Percentiles rank a stretch among this genome's conserved stretches.
These are phyloP conservation scores for Artemisia argyi DNA, from an alignment of 129 eudicot genomes.

Conservation along the genomic window DNA sequence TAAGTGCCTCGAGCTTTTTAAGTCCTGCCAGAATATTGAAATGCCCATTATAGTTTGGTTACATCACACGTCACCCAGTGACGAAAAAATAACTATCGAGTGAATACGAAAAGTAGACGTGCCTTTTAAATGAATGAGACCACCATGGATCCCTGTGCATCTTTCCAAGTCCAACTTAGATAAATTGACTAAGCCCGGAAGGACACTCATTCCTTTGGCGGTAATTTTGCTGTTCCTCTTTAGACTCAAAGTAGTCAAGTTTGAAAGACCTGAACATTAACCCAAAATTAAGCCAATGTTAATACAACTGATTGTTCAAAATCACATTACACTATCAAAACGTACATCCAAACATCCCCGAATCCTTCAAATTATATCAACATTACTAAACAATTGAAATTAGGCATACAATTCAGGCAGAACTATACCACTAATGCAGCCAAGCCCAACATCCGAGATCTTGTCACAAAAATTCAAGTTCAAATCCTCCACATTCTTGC, in stretches of 20 bases:
- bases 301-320: neutral
- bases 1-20: constrained; percentile 78
- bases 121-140: constrained; percentile 84
- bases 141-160: constrained; percentile 82
- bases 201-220: constrained; percentile 66
- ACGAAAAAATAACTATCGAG: too few species aligned
- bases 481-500: constrained; percentile 58
- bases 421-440: constrained; percentile 47
- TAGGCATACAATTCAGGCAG: neutral
- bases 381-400: neutral
- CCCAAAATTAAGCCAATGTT: neutral
- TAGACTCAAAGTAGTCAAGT: constrained; percentile 64
- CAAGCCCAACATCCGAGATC: constrained; percentile 63
- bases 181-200: constrained; percentile 60
- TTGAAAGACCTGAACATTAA: constrained; percentile 52
- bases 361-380: constrained; percentile 3
- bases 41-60: neutral
- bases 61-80: neutral
- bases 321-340: neutral
- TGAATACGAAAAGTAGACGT: neutral
- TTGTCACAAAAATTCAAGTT: constrained; percentile 74
- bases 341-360: neutral
- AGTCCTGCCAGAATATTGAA: constrained; percentile 50
- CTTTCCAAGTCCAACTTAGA: constrained; percentile 85
- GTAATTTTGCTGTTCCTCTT: constrained; percentile 66